Evolutionary conservation across 495 filamentous ascomycete species (phyloP), one percentile per base, ranked within the genome.

Genomic region (Aspergillus hancockii): DNA sequence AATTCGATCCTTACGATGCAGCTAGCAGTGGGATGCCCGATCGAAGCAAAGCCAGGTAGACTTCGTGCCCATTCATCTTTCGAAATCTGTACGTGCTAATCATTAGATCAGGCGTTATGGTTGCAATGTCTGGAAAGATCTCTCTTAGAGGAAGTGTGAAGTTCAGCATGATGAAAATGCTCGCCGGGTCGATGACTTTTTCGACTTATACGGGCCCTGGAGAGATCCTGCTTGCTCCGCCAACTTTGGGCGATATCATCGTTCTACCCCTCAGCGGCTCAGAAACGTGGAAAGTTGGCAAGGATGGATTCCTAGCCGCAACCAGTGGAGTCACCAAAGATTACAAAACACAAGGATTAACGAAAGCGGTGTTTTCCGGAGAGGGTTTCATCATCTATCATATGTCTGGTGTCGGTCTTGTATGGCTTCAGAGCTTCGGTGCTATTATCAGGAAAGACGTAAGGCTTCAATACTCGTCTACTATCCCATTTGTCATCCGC

Each of bases 391-490:
- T 94, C 75, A 85, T 97, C 9, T 95, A 95, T 70, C 92, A 90
- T 71, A 89, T 98, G 22, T 81, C 75, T 10, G 93, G 93, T 0
- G 79, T 73, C 5, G 94, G 94, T 0, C 69, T 98, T 31, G 59
- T 96, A 30, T 98, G 92, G 89, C 74, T 97, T 32, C 90, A 90
- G 8, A 95, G 91, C 65, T 92, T 98, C 60, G 94, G 94, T 0
- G 94, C 95, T 3, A 97, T 98, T 58, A 89, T 98, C 58, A 83
- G 90, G 66, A 98, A 98, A 75, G 93, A 98, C 71, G 91, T 96
- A 74, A 77, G 88, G n/a, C n/a, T n/a, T n/a, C n/a, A n/a, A n/a
- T n/a, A n/a, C n/a, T n/a, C n/a, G n/a, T n/a, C n/a, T n/a, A n/a
- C n/a, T n/a, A n/a, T n/a, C n/a, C n/a, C n/a, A n/a, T n/a, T n/a